These are phyloP conservation scores for Alternaria brassicae DNA, from an alignment of 2,329 filamentous ascomycete genomes.

Conservation along the genomic window DNA sequence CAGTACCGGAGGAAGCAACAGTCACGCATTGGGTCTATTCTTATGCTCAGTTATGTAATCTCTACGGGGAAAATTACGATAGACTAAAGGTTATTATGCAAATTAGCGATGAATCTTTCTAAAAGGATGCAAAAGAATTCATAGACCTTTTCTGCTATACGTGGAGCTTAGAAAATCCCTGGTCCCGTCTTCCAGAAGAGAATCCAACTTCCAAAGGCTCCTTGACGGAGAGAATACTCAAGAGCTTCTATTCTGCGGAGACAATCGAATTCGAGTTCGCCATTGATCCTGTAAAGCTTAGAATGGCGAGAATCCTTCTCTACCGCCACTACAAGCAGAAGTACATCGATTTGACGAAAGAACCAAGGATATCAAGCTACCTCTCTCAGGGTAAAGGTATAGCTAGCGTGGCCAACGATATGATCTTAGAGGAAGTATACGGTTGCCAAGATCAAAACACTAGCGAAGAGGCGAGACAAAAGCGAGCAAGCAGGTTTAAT, in stretches of 20 bases:
- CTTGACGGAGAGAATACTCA: conserved; percentile 2
- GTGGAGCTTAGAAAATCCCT: conserved; percentile 1
- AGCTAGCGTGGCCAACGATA: conserved; percentile 4
- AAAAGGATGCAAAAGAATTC: neutral
- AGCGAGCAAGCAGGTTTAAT: conserved; percentile 54
- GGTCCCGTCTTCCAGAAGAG: neutral
- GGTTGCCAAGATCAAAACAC: conserved; percentile 1
- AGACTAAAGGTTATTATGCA: conserved; percentile 6
- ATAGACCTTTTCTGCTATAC: conserved; percentile 4
- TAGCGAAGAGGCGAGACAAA: conserved; percentile 57
- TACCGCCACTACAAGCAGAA: too few species aligned
- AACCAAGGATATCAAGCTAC: neutral
- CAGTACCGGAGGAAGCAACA: neutral
- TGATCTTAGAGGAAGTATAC: neutral
- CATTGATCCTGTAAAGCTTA: neutral
- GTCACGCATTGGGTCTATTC: conserved; percentile 1
- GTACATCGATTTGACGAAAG: conserved; percentile 2
- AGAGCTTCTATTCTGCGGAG: neutral
- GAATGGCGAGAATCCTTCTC: conserved; percentile 3
- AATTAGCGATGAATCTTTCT: conserved; percentile 4
- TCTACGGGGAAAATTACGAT: too few species aligned
- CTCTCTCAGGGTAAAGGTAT: neutral
- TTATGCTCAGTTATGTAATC: conserved; percentile 2
- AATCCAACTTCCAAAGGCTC: neutral
- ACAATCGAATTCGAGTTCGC: neutral